Evolutionary conservation across 768 basidiomycete species (phyloP), one percentile per base, ranked within the genome.

Genomic region (Lentinula lateritia): DNA sequence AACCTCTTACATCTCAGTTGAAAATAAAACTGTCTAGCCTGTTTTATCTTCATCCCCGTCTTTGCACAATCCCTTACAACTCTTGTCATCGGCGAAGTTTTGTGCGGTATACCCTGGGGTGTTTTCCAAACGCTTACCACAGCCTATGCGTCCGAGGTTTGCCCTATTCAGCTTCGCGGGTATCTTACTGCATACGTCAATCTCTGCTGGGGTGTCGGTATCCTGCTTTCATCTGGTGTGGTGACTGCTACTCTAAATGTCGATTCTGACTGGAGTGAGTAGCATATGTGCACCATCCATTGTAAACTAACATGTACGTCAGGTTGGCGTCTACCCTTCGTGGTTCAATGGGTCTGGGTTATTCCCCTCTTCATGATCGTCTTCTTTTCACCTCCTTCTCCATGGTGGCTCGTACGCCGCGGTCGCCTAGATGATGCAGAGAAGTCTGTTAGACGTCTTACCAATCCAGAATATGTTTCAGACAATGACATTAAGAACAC

Each of bases 111-210:
- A 28, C 32, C 35, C n/a, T 32, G n/a, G 15, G 7, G 50, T 65
- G 66, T 68, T 18, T 68, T 68, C 63, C 67, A 68, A 41, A 68
- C 67, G 0, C 61, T 68, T 6, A 68, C 67, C 1, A 68, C 67
- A 10, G 67, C 67, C 1, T 68, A 68, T 48, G 67, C 67, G 12
- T 67, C 66, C 28, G 67, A 68, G 36, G 67, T 68, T 12, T 68
- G 66, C 55, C 67, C 67, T 6, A 68, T 68, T 18, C 62, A 52
- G 9, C 63, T 68, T 16, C 67, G 67, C 1, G 62, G 64, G 32
- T 68, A 68, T 45, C 62, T 68, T 13, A 67, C 67, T 15, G 66
- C 67, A 43, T 68, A 68, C 58, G 64, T 68, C 54, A 68, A 68
- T 62, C 63, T 68, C 58, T 68, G 67, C 54, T 68, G 67, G 67